Percentiles rank a stretch among this genome's conserved stretches.
Evolutionary conservation across 1,139 yeast genomes (phyloP).

Genomic region (Petasospora rhodanensis): DNA sequence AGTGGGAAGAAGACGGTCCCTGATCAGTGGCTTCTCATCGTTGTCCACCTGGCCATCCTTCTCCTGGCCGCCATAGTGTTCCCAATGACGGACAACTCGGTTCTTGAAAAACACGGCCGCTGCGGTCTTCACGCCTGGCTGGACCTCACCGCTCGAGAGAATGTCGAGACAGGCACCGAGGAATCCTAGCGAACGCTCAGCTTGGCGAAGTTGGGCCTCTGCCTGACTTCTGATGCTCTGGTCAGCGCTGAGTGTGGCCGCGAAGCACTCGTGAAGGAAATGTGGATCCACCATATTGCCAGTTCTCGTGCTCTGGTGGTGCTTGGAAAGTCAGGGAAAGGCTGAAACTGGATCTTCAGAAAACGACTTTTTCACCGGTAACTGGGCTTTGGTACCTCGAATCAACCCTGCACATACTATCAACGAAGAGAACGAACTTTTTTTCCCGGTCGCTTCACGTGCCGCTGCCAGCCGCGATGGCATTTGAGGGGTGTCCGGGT

Average conservation of each 20-base stretch:
- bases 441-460: no score
- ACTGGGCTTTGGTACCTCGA: no score
- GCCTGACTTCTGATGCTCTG: conserved; percentile 61
- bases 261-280: conserved; percentile 68
- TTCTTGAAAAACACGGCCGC: conserved; percentile 89
- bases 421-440: no score
- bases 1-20: conserved; percentile 46
- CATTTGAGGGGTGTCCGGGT: no score
- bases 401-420: no score
- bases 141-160: conserved; percentile 49
- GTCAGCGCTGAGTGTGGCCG: conserved; percentile 74
- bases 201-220: conserved; percentile 57
- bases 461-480: no score
- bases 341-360: no score
- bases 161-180: conserved; percentile 81
- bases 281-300: conserved; percentile 77
- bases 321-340: no score
- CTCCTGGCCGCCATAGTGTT: conserved; percentile 29
- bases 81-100: conserved; percentile 65
- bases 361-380: no score
- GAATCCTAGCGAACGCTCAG: conserved; percentile 62
- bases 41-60: conserved; percentile 44
- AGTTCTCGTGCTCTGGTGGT: no score
- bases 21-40: conserved; percentile 70
- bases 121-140: conserved; percentile 61